Evolutionary conservation across 2,329 filamentous ascomycete genomes (phyloP), one percentile per base, ranked within the genome.

Genomic region (Diaporthe citrichinensis): DNA sequence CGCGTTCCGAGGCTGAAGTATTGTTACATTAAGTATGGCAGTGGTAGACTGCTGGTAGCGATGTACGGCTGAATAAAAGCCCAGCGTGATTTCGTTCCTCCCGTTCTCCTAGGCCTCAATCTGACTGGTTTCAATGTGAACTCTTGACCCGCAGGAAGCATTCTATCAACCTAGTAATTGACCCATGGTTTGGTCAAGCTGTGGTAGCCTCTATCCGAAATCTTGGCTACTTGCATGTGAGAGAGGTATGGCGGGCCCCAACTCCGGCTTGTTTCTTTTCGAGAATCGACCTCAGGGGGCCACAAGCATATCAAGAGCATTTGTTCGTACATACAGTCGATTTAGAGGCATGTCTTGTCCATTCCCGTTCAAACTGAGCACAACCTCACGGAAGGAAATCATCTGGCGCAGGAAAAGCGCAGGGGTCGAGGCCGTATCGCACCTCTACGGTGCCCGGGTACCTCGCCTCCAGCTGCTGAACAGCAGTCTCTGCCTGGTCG

Each of bases 381-480:
- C 23, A 53, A 23, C 9, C n/a, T 68, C 25, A 68, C 20, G 62
- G 44, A 53, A 14, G 3, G 23, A 53, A 68, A 15, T 6, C 31
- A 7, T 20, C 46, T 4, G 65, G 65, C 14, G 31, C 31, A 28
- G 44, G 46, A 39, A 9, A 53, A 28, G 65, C 65, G 25, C 65
- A 69, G 39, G 65, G 65, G 23, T 69, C 65, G 23, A 41, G 28
- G 5, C 71, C 71, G 51, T 73, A 73, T n/a, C 36, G n/a, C 14
- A 73, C 71, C 4, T 44, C 51, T 34, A 73, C n/a, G 46, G 44
- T 17, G 25, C 20, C 34, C 1, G 46, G 17, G n/a, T 44, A 73
- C n/a, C 46, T 46, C 15, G 39, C 31, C 59, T 46, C 17, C 9
- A 73, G 71, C 10, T 28, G 36, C 46, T 51, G 49, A 17, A 41